phyloP scores from a whole-genome alignment of 305 asterid genomes.

The Vinca major region DNA sequence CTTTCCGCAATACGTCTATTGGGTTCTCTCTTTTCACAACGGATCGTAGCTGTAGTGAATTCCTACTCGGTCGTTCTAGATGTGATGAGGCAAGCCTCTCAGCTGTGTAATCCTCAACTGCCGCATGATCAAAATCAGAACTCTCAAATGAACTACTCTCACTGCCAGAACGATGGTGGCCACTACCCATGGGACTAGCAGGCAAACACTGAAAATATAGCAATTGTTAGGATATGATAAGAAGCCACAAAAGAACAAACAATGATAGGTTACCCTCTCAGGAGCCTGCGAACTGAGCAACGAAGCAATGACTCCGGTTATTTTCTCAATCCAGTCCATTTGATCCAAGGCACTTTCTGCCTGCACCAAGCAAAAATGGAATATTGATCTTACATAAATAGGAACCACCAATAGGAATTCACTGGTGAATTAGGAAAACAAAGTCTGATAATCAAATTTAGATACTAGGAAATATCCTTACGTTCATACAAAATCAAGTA shows the following conservation, averaged over 20 bases:
- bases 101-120: slow-evolving; percentile 67
- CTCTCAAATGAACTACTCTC: slow-evolving; percentile 97
- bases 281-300: slow-evolving; percentile 93
- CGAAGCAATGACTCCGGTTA: slow-evolving; percentile 97
- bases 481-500: not conserved
- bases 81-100: slow-evolving; percentile 60
- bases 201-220: slow-evolving; percentile 52
- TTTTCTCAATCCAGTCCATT: slow-evolving; percentile 99
- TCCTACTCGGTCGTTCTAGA: slow-evolving; percentile 60
- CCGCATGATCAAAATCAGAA: slow-evolving; percentile 79
- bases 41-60: slow-evolving; percentile 51
- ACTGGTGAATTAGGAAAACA: not conserved
- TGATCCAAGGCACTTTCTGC: slow-evolving; percentile 98
- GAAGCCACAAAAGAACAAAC: slow-evolving; percentile 5
- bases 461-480: not conserved
- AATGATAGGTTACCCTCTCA: slow-evolving; percentile 56
- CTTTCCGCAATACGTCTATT: slow-evolving; percentile 68
- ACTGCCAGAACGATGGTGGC: slow-evolving; percentile 90
- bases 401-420: slow-evolving; percentile 15
- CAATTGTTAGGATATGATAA: slow-evolving; percentile 14
- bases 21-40: slow-evolving; percentile 72
- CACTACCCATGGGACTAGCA: slow-evolving; percentile 85
- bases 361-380: slow-evolving; percentile 46
- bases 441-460: not conserved
- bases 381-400: slow-evolving; percentile 20